phyloP scores from a whole-genome alignment of 2,329 filamentous ascomycete species.

The Dactylonectria estremocensis region DNA sequence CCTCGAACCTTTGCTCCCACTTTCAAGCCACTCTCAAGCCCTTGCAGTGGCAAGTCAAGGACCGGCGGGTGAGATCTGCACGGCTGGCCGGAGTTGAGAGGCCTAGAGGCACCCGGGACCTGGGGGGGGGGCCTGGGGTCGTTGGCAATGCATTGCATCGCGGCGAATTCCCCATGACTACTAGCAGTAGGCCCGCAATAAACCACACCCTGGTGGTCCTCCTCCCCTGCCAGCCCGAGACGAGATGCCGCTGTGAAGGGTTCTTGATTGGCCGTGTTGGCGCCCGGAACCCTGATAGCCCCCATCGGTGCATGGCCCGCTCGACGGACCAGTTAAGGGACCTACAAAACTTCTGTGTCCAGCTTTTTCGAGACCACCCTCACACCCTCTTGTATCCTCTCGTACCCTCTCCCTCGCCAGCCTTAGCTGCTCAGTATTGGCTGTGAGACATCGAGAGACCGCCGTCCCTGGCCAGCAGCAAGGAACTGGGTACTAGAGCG shows the following conservation, averaged over 20 bases:
- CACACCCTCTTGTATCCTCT: constrained; percentile 37
- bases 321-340: constrained; percentile 47
- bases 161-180: constrained; percentile 19
- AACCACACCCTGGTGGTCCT: constrained; percentile 26
- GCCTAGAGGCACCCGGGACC: constrained; percentile 23
- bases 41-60: constrained; percentile 8
- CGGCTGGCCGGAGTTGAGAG: constrained; percentile 25
- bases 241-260: constrained; percentile 31
- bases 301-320: constrained; percentile 44
- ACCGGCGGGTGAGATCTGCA: constrained; percentile 29
- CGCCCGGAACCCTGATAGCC: constrained; percentile 51
- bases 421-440: constrained; percentile 28
- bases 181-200: constrained; percentile 31
- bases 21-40: constrained; percentile 9
- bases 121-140: constrained; percentile 33
- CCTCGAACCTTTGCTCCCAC: constrained; percentile 5
- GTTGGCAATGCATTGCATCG: constrained; percentile 36
- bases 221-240: constrained; percentile 38
- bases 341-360: constrained; percentile 49
- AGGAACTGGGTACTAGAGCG: constrained; percentile 5
- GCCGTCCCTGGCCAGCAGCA: constrained; percentile 20
- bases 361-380: constrained; percentile 38
- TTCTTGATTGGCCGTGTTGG: constrained; percentile 55
- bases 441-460: constrained; percentile 10
- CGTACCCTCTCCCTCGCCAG: constrained; percentile 26